A percentile compares a stretch with the other conserved stretches of the same genome.
These are phyloP conservation scores for Byssoonygena ceratinophila DNA, from an alignment of 2,329 filamentous ascomycete genomes.

Conservation along the genomic window DNA sequence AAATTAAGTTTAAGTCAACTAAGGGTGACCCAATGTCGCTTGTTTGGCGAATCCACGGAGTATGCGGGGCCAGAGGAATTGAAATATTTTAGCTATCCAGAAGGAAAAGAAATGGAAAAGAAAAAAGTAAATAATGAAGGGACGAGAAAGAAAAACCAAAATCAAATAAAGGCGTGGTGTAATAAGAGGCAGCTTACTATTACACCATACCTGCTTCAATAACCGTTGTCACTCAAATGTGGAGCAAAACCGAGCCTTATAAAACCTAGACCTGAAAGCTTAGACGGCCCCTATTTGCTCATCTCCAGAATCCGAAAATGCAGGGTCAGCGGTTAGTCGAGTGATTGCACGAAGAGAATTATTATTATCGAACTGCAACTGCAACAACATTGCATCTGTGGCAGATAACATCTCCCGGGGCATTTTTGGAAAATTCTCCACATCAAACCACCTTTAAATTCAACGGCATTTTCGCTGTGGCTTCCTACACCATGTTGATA, in stretches of 20 bases:
- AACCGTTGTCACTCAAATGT: slow-evolving; percentile 15
- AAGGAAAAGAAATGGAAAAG: slow-evolving; percentile 1
- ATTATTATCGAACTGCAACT: slow-evolving; percentile 1
- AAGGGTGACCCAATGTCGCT: slow-evolving; percentile 6
- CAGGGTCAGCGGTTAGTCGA: slow-evolving; percentile 11
- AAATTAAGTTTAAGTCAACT: slow-evolving; percentile 12
- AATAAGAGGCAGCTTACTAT: slow-evolving; percentile 5
- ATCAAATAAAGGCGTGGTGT: slow-evolving; percentile 5
- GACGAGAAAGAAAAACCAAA: slow-evolving; percentile 5
- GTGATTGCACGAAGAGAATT: neutral
- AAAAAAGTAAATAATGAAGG: slow-evolving; percentile 1
- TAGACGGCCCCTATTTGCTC: slow-evolving; percentile 9
- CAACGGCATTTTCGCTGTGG: neutral
- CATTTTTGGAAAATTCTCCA: neutral
- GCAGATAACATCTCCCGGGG: neutral
- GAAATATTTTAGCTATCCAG: slow-evolving; percentile 5
- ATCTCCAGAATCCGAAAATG: slow-evolving; percentile 6
- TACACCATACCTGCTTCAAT: slow-evolving; percentile 11
- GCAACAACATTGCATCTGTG: slow-evolving; percentile 4
- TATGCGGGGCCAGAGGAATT: slow-evolving; percentile 7
- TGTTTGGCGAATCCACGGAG: slow-evolving; percentile 10
- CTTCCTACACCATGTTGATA: neutral
- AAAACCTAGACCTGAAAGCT: slow-evolving; percentile 16
- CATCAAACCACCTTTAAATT: neutral
- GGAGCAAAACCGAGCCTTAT: slow-evolving; percentile 17